A percentile compares a stretch with the other conserved stretches of the same genome.
These are phyloP conservation scores for Nothophaeocryptopus gaeumannii DNA, from an alignment of 2,329 filamentous ascomycete genomes.

Conservation along the genomic window DNA sequence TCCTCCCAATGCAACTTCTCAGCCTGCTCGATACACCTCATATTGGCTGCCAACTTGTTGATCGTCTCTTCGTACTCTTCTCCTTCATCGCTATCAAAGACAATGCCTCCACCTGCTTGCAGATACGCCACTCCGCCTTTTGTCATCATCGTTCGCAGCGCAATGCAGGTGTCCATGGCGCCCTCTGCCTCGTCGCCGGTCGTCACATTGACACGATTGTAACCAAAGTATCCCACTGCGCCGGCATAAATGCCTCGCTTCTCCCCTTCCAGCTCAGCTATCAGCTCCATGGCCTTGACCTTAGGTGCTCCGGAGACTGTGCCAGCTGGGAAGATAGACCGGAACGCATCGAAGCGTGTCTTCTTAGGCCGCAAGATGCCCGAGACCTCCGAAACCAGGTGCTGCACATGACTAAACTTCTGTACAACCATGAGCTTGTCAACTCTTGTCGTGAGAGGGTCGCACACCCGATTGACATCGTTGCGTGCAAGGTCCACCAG, in stretches of 20 bases:
- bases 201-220: slow-evolving; percentile 58
- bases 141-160: slow-evolving; percentile 86
- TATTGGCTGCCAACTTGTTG: slow-evolving; percentile 91
- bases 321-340: slow-evolving; percentile 90
- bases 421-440: slow-evolving; percentile 93
- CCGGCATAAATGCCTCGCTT: slow-evolving; percentile 95
- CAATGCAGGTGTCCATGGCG: slow-evolving; percentile 85
- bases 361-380: slow-evolving; percentile 79
- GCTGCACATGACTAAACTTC: slow-evolving; percentile 95
- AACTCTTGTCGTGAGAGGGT: slow-evolving; percentile 83
- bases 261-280: slow-evolving; percentile 88
- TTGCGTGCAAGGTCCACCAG: slow-evolving; percentile 93
- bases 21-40: slow-evolving; percentile 80
- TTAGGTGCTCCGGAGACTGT: slow-evolving; percentile 96
- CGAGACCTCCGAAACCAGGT: slow-evolving; percentile 92
- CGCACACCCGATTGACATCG: slow-evolving; percentile 93
- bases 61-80: slow-evolving; percentile 96
- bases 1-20: slow-evolving; percentile 65
- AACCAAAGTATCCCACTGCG: slow-evolving; percentile 95
- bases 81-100: slow-evolving; percentile 85
- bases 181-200: slow-evolving; percentile 65
- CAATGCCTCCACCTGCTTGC: slow-evolving; percentile 80
- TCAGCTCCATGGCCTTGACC: slow-evolving; percentile 94
- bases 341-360: slow-evolving; percentile 91
- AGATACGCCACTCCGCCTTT: slow-evolving; percentile 91